phyloP scores from a whole-genome alignment of 1,284 basidiomycete genomes.

The Phellopilus nigrolimitatus region DNA sequence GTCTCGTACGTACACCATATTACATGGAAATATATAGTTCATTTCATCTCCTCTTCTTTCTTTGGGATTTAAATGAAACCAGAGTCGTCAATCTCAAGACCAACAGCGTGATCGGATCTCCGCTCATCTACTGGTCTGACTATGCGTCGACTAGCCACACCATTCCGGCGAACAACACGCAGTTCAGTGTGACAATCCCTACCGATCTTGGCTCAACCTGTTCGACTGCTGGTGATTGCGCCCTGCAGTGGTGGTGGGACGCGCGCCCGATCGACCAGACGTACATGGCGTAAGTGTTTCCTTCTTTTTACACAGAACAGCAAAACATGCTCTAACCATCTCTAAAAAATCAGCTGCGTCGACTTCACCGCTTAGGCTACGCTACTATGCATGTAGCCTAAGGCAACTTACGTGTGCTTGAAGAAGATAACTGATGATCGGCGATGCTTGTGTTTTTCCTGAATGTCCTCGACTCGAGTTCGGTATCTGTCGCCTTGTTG shows the following conservation, averaged over 20 bases:
- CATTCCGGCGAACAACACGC: not conserved
- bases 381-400: too few relatives aligned
- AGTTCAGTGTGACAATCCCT: not conserved
- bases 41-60: too few relatives aligned
- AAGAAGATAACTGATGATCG: not conserved
- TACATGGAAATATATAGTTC: too few relatives aligned
- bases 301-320: too few relatives aligned
- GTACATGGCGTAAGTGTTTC: not conserved
- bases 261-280: slow-evolving; percentile 1
- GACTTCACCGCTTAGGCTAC: not conserved
- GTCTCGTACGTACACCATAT: not conserved
- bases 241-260: slow-evolving; percentile 1
- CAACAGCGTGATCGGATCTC: not conserved
- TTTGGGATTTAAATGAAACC: not conserved
- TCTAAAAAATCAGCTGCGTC: not conserved
- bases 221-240: not conserved
- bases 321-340: too few relatives aligned
- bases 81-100: not conserved
- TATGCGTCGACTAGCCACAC: not conserved
- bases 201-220: not conserved
- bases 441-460: too few relatives aligned
- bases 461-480: too few relatives aligned
- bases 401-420: not conserved
- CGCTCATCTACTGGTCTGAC: not conserved
- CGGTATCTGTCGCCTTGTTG: too few relatives aligned